These are phyloP conservation scores for Fomitopsis serialis DNA, from an alignment of 768 basidiomycete species.

Conservation along the genomic window DNA sequence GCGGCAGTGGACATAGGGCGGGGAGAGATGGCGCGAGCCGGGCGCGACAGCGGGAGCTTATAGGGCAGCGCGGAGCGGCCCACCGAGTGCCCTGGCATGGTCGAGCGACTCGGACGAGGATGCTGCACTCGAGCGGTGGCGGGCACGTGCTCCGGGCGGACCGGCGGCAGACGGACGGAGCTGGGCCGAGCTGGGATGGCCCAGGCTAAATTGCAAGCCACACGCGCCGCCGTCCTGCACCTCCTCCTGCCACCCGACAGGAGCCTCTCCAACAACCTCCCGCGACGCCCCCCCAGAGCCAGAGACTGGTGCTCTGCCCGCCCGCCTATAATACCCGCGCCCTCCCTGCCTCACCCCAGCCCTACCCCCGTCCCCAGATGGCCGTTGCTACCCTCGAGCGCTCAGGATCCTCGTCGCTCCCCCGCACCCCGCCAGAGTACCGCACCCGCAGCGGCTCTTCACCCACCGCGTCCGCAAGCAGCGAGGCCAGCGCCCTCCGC, in stretches of 20 bases:
- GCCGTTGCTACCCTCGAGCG: slow-evolving; percentile 14
- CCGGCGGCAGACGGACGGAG: not conserved
- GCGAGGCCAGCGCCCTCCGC: slow-evolving; percentile 9
- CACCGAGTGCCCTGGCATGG: too few relatives aligned
- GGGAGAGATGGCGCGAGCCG: too few relatives aligned
- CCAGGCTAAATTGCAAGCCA: not conserved
- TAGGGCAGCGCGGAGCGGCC: too few relatives aligned
- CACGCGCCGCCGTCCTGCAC: too few relatives aligned
- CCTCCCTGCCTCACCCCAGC: not conserved
- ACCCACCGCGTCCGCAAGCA: not conserved
- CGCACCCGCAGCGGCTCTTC: not conserved
- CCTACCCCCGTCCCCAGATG: slow-evolving; percentile 3
- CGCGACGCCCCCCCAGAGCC: not conserved
- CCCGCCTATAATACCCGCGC: not conserved
- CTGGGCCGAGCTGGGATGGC: not conserved
- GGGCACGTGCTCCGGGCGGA: not conserved
- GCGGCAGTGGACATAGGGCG: too few relatives aligned
- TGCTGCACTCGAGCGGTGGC: too few relatives aligned
- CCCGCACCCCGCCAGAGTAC: slow-evolving; percentile 1
- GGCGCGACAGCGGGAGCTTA: too few relatives aligned
- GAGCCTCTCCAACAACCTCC: not conserved
- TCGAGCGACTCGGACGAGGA: too few relatives aligned
- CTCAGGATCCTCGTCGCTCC: slow-evolving; percentile 1
- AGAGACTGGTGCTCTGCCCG: not conserved
- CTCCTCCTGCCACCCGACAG: not conserved